Percentiles rank a stretch among this genome's conserved stretches.
phyloP scores from a whole-genome alignment of 1,284 basidiomycete species.

The Puccinia sorghi region DNA sequence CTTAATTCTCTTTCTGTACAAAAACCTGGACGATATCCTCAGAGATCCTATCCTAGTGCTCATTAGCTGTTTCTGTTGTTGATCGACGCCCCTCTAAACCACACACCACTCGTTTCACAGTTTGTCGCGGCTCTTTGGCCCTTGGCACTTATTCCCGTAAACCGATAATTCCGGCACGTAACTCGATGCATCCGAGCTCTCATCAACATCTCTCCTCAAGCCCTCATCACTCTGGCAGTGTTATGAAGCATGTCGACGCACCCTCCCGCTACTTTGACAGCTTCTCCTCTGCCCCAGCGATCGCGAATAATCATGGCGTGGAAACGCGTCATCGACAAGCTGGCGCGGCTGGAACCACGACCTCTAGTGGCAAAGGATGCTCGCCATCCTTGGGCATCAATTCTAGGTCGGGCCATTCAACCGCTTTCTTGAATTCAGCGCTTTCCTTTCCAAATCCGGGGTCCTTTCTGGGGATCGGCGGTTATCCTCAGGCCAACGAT shows the following conservation, averaged over 20 bases:
- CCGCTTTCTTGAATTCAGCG: not conserved
- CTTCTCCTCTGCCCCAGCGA: not conserved
- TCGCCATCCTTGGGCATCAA: not conserved
- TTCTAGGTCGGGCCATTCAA: not conserved
- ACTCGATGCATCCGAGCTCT: constrained; percentile 8
- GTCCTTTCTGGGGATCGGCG: not conserved
- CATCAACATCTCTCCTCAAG: not conserved
- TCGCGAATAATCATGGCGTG: not conserved
- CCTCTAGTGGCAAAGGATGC: not conserved
- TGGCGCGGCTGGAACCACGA: not conserved
- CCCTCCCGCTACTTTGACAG: not conserved
- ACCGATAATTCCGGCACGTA: not conserved
- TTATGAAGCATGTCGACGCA: not conserved
- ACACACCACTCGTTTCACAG: constrained; percentile 8
- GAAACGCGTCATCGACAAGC: not conserved
- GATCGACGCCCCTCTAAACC: not conserved
- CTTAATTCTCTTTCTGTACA: not conserved
- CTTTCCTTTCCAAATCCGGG: not conserved
- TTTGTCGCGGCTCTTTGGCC: constrained; percentile 17
- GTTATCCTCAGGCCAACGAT: not conserved
- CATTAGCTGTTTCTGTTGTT: constrained; percentile 19
- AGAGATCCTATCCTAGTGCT: not conserved
- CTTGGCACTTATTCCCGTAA: constrained; percentile 5
- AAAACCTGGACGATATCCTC: not conserved
- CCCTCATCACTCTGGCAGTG: constrained; percentile 20